Base-by-base conservation (phyloP, 805 yeast genomes). In the Myxozyma neotropica region DNA sequence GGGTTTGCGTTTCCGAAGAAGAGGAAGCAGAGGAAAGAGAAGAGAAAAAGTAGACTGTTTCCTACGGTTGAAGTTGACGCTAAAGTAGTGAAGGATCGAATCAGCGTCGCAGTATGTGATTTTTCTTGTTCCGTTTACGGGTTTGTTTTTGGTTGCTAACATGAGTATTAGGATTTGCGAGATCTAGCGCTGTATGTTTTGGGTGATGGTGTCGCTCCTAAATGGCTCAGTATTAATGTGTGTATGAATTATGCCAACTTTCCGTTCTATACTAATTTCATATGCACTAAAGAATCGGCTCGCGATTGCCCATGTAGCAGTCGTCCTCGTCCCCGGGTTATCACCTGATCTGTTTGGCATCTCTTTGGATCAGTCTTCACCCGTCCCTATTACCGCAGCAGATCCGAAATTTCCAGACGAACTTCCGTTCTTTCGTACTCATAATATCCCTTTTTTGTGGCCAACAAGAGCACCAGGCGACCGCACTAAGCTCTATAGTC, bases 401-500 rank as follows among this genome's bases (percentile, higher is more conserved):
- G 38, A 63, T 24, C 26, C 51, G 19, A 43, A 57, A 19, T 47
- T 35, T 31, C 47, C 51, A 6, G 50, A 48, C 1, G 61, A 31
- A 59, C 71, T 78, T 49, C 53, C 71, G 1, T 75, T 77, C 52
- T 71, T 84, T 51, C 56, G 72, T 3, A 62, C 29, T 10, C 53
- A 36, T 8, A 36, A 72, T 12, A 13, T 54, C 7, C 42, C 72
- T 0, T 65, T 74, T 31, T 68, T 78, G 12, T 71, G 84, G 50
- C 86, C 86, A 0, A 73, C 86, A 1, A 69, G 72, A 27, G 77
- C 85, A 4, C 95, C 96, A 0, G 96, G 96, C 0, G 80, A 83
- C 2, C 80, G 80, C 63, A 83, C 79, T 43, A 78, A 81, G 8
- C 70, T 83, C 36, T 83, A 75, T 68, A 85, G 84, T 49, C 80